Conservation (phyloP, 768 basidiomycete species). For the Pleurotus pulmonarius region DNA sequence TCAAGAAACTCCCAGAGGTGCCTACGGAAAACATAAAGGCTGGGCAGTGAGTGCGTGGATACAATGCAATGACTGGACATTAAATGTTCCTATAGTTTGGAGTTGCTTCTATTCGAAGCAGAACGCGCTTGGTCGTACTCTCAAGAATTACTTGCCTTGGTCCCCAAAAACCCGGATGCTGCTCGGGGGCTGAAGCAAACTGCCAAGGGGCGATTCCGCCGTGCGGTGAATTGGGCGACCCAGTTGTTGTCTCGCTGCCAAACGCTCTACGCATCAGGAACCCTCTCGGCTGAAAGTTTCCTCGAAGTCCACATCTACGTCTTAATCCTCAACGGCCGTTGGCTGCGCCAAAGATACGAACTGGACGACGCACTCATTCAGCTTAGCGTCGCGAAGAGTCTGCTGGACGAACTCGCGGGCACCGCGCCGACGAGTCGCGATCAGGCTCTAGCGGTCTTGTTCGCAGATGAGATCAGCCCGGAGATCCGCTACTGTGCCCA, state of each 20-base stretch:
- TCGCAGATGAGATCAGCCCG: slow-evolving; percentile 84
- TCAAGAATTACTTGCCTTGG: slow-evolving; percentile 63
- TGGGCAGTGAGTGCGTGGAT: slow-evolving; percentile 65
- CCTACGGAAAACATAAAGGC: slow-evolving; percentile 71
- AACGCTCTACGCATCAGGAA: slow-evolving; percentile 47
- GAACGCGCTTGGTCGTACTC: slow-evolving; percentile 92
- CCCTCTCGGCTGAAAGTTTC: slow-evolving; percentile 53
- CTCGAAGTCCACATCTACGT: slow-evolving; percentile 77
- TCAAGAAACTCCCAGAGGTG: slow-evolving; percentile 76
- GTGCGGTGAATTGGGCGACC: slow-evolving; percentile 75
- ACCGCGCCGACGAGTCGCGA: slow-evolving; percentile 71
- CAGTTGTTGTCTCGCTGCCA: slow-evolving; percentile 75
- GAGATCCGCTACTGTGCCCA: slow-evolving; percentile 93
- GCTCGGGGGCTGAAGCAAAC: slow-evolving; percentile 58
- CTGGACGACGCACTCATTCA: slow-evolving; percentile 74
- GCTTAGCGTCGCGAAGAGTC: slow-evolving; percentile 70
- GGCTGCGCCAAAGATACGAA: slow-evolving; percentile 71
- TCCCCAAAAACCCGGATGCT: slow-evolving; percentile 46
- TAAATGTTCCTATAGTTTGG: slow-evolving; percentile 46
- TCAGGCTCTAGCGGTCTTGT: slow-evolving; percentile 81
- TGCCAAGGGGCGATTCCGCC: slow-evolving; percentile 77
- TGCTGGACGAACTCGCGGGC: slow-evolving; percentile 66
- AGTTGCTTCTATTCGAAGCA: slow-evolving; percentile 83
- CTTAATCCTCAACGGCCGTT: slow-evolving; percentile 78
- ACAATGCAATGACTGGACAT: slow-evolving; percentile 4